Evolutionary conservation across 2,329 filamentous ascomycete genomes (phyloP), one percentile per base, ranked within the genome.

Genomic region (Cyclaneusma minus): DNA sequence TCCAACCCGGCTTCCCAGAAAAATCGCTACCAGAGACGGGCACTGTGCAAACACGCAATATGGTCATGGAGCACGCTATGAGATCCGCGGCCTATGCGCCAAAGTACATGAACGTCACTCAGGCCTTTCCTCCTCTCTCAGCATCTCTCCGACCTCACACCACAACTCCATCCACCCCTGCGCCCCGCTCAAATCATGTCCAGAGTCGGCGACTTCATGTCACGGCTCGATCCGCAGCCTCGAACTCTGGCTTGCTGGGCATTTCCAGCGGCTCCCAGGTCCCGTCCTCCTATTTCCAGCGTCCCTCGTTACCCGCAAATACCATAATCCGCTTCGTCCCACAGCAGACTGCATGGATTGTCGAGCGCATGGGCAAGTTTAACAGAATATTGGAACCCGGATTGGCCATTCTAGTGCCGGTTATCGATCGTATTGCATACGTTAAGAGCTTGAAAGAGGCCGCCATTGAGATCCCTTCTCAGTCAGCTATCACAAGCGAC

Each of bases 291-390:
- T 91, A 91, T 55, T 92, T 92, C 54, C 76, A 79, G 48, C 67
- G 67, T 36, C 60, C 64, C 8, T 61, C 66, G 13, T 64, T 94
- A 27, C 89, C 89, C 15, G 81, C 85, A 40, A 98, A 98, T 56
- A 98, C 89, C 4, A 63, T 98, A 35, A 63, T 98, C 43, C 82
- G 87, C 33, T 98, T 95, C 55, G 89, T 98, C 21, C 89, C 89
- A n/a, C 89, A 98, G 56, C 89, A 98, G 61, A 95, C 87, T 42
- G 89, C 89, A 52, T 98, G 89, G 89, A 87, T 98, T 32, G 89
- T 98, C 30, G 89, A 98, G 68, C 85, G 89, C 48, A 98, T 98
- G 89, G 89, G 89, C 44, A 89, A 85, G 55, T 98, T 93, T 60
- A 78, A 82, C 56, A 70, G 85, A 33, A 94, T 98, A 45, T 61